These are phyloP conservation scores for Syzygium oleosum DNA, from an alignment of 345 rosid genomes.

Conservation along the genomic window DNA sequence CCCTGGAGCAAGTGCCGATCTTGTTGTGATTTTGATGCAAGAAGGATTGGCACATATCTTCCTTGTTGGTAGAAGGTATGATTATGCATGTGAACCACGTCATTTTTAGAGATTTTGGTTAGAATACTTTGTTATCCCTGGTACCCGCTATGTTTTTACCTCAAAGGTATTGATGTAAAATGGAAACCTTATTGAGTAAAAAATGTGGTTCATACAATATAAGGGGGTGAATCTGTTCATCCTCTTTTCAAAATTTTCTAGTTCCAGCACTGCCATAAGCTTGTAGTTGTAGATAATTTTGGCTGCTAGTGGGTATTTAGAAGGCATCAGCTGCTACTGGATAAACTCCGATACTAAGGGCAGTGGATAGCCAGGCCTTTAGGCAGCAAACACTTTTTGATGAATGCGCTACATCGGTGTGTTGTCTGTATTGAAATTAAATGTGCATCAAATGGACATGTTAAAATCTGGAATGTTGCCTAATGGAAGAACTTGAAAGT, in stretches of 20 bases:
- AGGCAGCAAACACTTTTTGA: not conserved
- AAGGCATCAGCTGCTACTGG: not conserved
- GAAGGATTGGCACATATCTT: slow-evolving; percentile 83
- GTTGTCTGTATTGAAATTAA: not conserved
- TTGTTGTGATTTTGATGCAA: slow-evolving; percentile 90
- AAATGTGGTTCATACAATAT: not conserved
- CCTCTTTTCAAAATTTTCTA: not conserved
- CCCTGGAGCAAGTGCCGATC: slow-evolving; percentile 92
- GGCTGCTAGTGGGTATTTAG: not conserved
- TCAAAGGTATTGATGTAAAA: not conserved
- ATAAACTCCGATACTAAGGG: not conserved
- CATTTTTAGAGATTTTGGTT: not conserved
- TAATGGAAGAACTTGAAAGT: not conserved
- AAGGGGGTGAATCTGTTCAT: not conserved
- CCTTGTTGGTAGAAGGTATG: slow-evolving; percentile 91
- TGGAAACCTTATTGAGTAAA: not conserved
- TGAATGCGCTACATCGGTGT: not conserved
- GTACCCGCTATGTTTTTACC: not conserved
- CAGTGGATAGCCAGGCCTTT: not conserved
- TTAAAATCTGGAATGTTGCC: not conserved
- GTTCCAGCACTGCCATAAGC: not conserved
- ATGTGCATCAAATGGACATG: not conserved
- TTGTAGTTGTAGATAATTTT: not conserved
- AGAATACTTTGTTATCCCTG: not conserved
- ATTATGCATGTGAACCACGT: not conserved